Percentiles rank a stretch among this genome's conserved stretches.
phyloP scores from a whole-genome alignment of 768 basidiomycete species.

The Ramaria sp. region DNA sequence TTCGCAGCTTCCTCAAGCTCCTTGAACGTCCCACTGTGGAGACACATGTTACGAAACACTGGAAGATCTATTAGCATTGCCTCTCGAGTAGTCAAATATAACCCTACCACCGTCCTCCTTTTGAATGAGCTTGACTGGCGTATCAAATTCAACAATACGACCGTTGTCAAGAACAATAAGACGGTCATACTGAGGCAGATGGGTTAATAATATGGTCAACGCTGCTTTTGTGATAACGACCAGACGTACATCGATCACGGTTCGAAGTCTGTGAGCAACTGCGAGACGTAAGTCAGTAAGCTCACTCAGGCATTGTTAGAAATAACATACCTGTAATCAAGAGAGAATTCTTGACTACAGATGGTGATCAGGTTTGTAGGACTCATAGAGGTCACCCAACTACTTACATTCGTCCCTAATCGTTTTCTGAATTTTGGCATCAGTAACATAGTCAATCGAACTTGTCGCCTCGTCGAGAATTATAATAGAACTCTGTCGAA shows the following conservation, averaged over 20 bases:
- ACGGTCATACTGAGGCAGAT: slow-evolving; percentile 43
- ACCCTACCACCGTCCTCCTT: slow-evolving; percentile 27
- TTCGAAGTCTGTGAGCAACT: slow-evolving; percentile 69
- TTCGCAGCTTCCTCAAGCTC: slow-evolving; percentile 53
- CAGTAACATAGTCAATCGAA: slow-evolving; percentile 12
- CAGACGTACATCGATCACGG: slow-evolving; percentile 48
- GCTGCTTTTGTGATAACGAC: slow-evolving; percentile 1
- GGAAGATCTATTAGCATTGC: background rate
- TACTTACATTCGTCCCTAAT: slow-evolving; percentile 23
- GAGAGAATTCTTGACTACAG: slow-evolving; percentile 26
- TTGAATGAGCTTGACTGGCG: slow-evolving; percentile 37
- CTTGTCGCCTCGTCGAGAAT: slow-evolving; percentile 19
- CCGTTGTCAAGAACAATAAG: slow-evolving; percentile 66
- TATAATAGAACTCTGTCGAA: slow-evolving; percentile 15
- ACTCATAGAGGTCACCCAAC: background rate
- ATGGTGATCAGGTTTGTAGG: slow-evolving; percentile 33
- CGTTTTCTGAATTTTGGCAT: slow-evolving; percentile 26
- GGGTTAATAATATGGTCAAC: slow-evolving; percentile 15
- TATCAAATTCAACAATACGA: slow-evolving; percentile 36
- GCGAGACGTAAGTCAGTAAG: slow-evolving; percentile 8
- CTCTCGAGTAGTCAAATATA: background rate
- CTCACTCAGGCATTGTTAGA: no score
- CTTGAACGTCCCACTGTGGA: slow-evolving; percentile 29
- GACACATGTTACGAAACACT: slow-evolving; percentile 42
- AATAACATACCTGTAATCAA: slow-evolving; percentile 54